Evolutionary conservation across 1,284 basidiomycete species (phyloP).

Genomic region (Ustilago shanxiensis): DNA sequence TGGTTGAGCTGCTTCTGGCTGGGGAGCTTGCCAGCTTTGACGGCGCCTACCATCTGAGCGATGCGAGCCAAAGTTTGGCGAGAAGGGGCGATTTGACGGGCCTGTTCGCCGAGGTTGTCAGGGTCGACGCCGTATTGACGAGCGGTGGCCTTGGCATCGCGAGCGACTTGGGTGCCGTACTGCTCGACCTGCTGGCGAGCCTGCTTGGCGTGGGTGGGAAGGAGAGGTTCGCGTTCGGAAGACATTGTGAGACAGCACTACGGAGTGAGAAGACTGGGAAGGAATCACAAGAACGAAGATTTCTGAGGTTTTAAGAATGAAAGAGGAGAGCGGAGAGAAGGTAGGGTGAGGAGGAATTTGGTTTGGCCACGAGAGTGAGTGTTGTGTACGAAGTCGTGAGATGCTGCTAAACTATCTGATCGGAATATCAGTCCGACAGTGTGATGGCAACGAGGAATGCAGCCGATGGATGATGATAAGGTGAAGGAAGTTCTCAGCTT

Average conservation of each 20-base stretch:
- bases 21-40: constrained; percentile 58
- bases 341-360: background rate
- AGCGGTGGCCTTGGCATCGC: constrained; percentile 46
- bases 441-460: background rate
- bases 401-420: background rate
- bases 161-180: constrained; percentile 31
- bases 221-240: constrained; percentile 49
- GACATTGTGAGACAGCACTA: constrained; percentile 33
- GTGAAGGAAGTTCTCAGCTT: background rate
- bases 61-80: constrained; percentile 45
- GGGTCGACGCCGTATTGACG: constrained; percentile 47
- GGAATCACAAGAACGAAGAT: background rate
- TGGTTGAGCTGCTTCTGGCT: constrained; percentile 51
- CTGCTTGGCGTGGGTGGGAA: constrained; percentile 43
- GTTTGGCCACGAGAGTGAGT: background rate
- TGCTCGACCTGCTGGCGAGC: constrained; percentile 31
- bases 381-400: background rate
- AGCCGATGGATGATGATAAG: constrained; percentile 5
- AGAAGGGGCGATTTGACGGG: constrained; percentile 42
- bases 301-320: background rate
- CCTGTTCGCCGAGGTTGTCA: constrained; percentile 38
- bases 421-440: background rate
- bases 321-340: background rate
- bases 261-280: background rate
- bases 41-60: constrained; percentile 50